A percentile compares a stretch with the other conserved stretches of the same genome.
phyloP scores from a whole-genome alignment of 2,329 filamentous ascomycete species.

The Geoglossum cookeanum region DNA sequence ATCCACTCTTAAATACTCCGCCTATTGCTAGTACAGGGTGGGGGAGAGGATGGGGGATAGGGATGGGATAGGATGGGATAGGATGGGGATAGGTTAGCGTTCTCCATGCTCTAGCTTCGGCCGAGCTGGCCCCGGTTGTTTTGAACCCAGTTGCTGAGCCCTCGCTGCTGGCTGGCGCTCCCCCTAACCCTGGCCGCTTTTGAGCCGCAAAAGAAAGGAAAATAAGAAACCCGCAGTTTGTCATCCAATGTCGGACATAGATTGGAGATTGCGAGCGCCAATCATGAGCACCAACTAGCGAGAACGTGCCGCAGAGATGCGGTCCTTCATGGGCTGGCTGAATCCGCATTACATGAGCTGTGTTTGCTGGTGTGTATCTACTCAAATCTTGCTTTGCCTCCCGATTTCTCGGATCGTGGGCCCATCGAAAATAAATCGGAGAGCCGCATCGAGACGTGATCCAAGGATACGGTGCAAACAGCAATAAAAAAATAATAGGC shows the following conservation, averaged over 20 bases:
- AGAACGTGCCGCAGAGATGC: not conserved
- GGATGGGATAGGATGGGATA: no score
- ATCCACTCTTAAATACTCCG: not conserved
- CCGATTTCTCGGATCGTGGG: not conserved
- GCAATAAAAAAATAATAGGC: not conserved
- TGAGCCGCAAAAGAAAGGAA: not conserved
- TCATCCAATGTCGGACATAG: not conserved
- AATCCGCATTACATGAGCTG: not conserved
- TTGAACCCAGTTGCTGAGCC: not conserved
- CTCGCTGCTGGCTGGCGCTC: not conserved
- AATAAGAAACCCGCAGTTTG: not conserved
- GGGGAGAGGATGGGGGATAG: no score
- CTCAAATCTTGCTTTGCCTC: not conserved
- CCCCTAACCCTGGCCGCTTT: not conserved
- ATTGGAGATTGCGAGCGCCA: not conserved
- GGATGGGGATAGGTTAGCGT: not conserved
- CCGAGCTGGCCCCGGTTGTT: not conserved
- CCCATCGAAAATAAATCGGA: not conserved
- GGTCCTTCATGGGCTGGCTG: not conserved
- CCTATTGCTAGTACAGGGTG: no score
- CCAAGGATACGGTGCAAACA: not conserved
- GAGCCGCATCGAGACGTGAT: constrained; percentile 1
- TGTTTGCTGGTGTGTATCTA: not conserved
- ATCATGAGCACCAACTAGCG: not conserved
- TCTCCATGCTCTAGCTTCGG: not conserved